Conservation (phyloP, 106 monocot species). For the Apostasia ramifera region DNA sequence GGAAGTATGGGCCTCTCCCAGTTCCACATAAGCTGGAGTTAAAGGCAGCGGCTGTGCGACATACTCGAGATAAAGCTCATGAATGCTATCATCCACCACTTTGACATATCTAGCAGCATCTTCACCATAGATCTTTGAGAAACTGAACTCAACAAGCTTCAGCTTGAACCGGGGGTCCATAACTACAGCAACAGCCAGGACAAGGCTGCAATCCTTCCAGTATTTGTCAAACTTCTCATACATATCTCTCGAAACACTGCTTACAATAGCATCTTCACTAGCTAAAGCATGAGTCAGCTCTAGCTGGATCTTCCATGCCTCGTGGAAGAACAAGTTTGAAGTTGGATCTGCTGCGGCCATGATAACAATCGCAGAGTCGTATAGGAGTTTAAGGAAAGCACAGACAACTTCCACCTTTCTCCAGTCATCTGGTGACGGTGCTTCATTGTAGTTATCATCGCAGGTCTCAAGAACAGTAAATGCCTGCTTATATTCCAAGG, state of each 20-base stretch:
- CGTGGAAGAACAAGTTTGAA: constrained; percentile 83
- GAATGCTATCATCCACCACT: constrained; percentile 58
- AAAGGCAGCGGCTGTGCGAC: constrained; percentile 42
- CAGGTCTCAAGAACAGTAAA: constrained; percentile 70
- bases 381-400: constrained; percentile 52
- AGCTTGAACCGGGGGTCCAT: constrained; percentile 99
- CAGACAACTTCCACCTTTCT: constrained; percentile 82
- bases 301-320: constrained; percentile 85
- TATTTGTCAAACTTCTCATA: constrained; percentile 94
- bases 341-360: constrained; percentile 49
- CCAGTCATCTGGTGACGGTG: constrained; percentile 87
- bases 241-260: constrained; percentile 56
- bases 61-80: constrained; percentile 74
- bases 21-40: constrained; percentile 49
- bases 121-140: constrained; percentile 74
- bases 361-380: constrained; percentile 68
- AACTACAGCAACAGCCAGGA: constrained; percentile 80
- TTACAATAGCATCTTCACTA: constrained; percentile 40
- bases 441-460: constrained; percentile 80
- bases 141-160: constrained; percentile 94
- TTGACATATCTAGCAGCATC: constrained; percentile 72
- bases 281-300: constrained; percentile 41
- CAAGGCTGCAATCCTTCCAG: constrained; percentile 87
- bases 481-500: constrained; percentile 71
- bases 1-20: constrained; percentile 20